Base-by-base conservation (phyloP, 768 basidiomycete genomes). In the Tricholoma bakamatsutake region DNA sequence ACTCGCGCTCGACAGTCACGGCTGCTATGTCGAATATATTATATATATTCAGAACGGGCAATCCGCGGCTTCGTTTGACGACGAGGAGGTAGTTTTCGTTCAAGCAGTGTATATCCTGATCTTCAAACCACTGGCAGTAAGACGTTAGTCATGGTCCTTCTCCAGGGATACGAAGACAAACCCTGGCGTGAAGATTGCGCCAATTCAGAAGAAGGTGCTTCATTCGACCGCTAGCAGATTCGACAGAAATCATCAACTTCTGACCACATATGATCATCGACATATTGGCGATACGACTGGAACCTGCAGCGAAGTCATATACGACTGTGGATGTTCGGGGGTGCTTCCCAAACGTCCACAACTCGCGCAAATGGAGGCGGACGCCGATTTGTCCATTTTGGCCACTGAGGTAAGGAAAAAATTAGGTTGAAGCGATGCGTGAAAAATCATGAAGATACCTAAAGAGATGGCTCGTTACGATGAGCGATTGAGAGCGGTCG, bases 271-370 rank as follows among this genome's bases (percentile, higher is more conserved):
- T 66, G 15, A 62, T 61, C 54, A 76, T 70, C 18, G 71, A 61
- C 52, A 75, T 66, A 43, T 67, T 71, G 12, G 63, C 59, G 33
- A 79, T 68, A 5, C 71, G 68, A 6, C 66, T 68, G 46, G 70
- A 45, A 17, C 73, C 76, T 15, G 71, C 73, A 27, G 64, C 67
- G 57, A 76, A 75, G 43, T 79, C 76, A 57, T 76, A 79, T 34
- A 68, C 69, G 33, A 73, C 64, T 10, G 69, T 66, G 37, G 64
- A 65, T 28, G 80, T 77, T 50, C 67, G 70, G 30, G 76, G 71
- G 61, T 85, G 83, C 61, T 80, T 80, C 54, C 74, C 77, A 56
- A 80, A 81, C n/a, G 71, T 72, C 71, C 77, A 79, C 50, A 84
- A 66, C 63, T 83, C 73, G 56, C 81, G 78, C 55, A 85, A 73